Evolutionary conservation across 306 rosid genomes (phyloP), one percentile per base, ranked within the genome.

Genomic region (Cyclanthera cordifolia): DNA sequence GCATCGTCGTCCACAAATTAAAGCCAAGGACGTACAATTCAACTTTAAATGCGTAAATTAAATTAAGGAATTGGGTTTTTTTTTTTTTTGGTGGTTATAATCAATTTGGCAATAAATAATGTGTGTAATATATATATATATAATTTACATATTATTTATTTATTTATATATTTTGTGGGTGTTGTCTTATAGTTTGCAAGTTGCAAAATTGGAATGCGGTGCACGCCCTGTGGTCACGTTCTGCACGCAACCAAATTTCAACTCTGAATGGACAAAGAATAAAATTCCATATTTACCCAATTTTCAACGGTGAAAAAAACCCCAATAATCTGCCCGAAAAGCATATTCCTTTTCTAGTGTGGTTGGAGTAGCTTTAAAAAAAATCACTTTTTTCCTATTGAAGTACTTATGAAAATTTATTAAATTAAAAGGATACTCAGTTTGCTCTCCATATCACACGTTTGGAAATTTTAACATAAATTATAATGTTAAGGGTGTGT

Each of bases 131-230:
- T 8, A 39, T 39, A 39, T 0, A 37, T 41, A 41, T 8, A 41
- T 10, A n/a, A n/a, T n/a, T n/a, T n/a, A n/a, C n/a, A n/a, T n/a
- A n/a, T n/a, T n/a, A n/a, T n/a, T n/a, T n/a, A n/a, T n/a, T n/a
- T n/a, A n/a, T n/a, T n/a, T n/a, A 19, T 16, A 7, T 5, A 51
- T 19, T 1, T 21, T 53, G 16, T 53, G 30, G 30, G 13, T 53
- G 27, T 12, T 53, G 30, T 53, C 30, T 53, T 54, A n/a, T n/a
- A 24, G 60, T 27, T 55, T 4, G 49, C 49, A 60, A 60, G 67
- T 60, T 34, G 67, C 49, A 37, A n/a, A 60, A 34, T 19, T 34
- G 67, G 49, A 60, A 32, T 59, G 67, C 21, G 46, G 66, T 21
- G 60, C 46, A 30, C 46, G 65, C 65, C 46, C 47, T 30, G 0